phyloP scores from a whole-genome alignment of 768 basidiomycete genomes.

The Suillus brevipes region DNA sequence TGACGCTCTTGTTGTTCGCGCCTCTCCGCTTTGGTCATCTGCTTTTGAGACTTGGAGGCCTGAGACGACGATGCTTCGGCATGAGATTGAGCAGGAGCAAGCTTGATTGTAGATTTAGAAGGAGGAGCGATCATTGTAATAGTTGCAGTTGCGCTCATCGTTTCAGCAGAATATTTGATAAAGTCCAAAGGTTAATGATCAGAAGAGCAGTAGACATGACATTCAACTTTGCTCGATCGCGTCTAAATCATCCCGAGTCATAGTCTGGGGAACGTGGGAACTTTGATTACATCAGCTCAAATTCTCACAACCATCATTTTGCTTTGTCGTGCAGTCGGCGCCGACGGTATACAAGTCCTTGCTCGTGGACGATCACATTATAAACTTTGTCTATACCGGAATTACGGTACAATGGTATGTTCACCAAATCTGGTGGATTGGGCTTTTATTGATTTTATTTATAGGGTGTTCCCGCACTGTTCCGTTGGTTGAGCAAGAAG shows the following conservation, averaged over 20 bases:
- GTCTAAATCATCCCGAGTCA: conserved; percentile 7
- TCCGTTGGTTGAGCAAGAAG: conserved; percentile 98
- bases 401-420: conserved; percentile 4
- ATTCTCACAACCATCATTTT: not conserved
- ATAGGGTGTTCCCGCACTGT: conserved; percentile 96
- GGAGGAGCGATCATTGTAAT: conserved; percentile 4
- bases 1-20: conserved; percentile 79
- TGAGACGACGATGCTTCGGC: conserved; percentile 11
- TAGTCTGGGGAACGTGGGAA: conserved; percentile 12
- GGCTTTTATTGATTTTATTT: conserved; percentile 4
- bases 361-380: not conserved
- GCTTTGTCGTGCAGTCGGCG: not conserved
- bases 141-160: conserved; percentile 10
- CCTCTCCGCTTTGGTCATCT: conserved; percentile 79
- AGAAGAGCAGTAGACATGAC: not conserved
- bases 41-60: conserved; percentile 54
- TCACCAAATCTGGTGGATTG: not conserved
- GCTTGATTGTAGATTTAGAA: not conserved
- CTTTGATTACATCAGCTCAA: not conserved
- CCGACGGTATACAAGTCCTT: not conserved
- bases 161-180: not conserved
- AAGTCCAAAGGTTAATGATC: not conserved
- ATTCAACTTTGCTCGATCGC: not conserved
- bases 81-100: conserved; percentile 3
- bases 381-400: not conserved